Evolutionary conservation across 805 yeast genomes (phyloP).

Genomic region (Candida takata): DNA sequence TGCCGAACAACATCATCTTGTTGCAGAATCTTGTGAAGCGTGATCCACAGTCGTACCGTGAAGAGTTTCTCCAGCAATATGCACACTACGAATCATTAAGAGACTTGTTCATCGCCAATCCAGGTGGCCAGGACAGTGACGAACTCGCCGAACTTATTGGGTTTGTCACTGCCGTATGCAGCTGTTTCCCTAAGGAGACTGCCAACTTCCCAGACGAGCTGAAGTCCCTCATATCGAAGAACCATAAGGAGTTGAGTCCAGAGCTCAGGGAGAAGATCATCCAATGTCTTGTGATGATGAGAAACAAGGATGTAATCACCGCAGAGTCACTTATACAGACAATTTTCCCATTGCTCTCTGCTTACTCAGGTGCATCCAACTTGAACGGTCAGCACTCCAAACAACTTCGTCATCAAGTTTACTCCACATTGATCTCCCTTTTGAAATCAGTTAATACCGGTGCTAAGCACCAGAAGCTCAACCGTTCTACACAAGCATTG

Average conservation of each 20-base stretch:
- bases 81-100: conserved; percentile 87
- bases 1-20: conserved; percentile 87
- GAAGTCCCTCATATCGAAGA: conserved; percentile 55
- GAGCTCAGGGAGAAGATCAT: conserved; percentile 88
- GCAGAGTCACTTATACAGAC: conserved; percentile 82
- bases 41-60: conserved; percentile 90
- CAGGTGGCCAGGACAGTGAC: conserved; percentile 42
- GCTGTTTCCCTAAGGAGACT: conserved; percentile 86
- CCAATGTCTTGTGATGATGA: conserved; percentile 80
- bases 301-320: conserved; percentile 74
- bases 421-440: conserved; percentile 68
- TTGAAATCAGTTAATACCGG: conserved; percentile 81
- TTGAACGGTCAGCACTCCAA: conserved; percentile 60
- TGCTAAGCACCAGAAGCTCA: conserved; percentile 83
- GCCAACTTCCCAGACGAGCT: conserved; percentile 77
- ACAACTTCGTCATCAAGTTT: conserved; percentile 74
- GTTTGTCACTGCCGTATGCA: conserved; percentile 86
- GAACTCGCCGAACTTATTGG: conserved; percentile 76
- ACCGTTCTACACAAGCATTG: conserved; percentile 85
- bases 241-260: conserved; percentile 77
- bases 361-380: conserved; percentile 48
- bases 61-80: conserved; percentile 89
- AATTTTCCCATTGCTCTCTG: conserved; percentile 74
- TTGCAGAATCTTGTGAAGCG: conserved; percentile 88
- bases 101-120: conserved; percentile 74